phyloP scores from a whole-genome alignment of 441 rosid species.

The Populus hybrid region DNA sequence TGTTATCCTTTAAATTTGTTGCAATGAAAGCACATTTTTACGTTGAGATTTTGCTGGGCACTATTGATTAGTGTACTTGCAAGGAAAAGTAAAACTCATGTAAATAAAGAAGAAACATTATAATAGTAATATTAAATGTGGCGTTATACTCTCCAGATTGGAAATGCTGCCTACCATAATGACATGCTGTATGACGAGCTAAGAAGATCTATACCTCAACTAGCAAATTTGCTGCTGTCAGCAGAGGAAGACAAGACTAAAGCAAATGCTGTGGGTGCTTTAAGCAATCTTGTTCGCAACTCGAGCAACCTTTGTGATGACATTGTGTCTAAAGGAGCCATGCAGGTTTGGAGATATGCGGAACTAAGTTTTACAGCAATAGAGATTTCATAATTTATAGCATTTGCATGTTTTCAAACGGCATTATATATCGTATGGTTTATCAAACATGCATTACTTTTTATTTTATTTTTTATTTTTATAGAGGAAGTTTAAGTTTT shows the following conservation, averaged over 20 bases:
- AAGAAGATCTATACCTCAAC: slow-evolving; percentile 81
- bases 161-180: slow-evolving; percentile 95
- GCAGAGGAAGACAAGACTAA: slow-evolving; percentile 95
- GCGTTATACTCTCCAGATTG: slow-evolving; percentile 51
- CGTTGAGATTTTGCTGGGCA: background rate
- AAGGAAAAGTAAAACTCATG: background rate
- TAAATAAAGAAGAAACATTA: background rate
- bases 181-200: slow-evolving; percentile 83
- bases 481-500: too few species aligned
- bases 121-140: background rate
- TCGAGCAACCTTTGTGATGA: slow-evolving; percentile 91
- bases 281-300: slow-evolving; percentile 97
- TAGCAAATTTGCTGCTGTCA: slow-evolving; percentile 69
- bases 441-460: background rate
- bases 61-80: background rate
- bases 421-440: background rate
- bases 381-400: background rate
- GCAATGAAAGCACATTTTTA: background rate
- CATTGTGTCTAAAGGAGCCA: slow-evolving; percentile 86
- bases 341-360: slow-evolving; percentile 60
- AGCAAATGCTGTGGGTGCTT: slow-evolving; percentile 97
- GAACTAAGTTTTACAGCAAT: background rate
- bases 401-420: background rate
- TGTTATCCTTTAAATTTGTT: background rate
- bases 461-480: too few species aligned